Conservation (phyloP, 257 asterid species). For the Solanum chilense region DNA sequence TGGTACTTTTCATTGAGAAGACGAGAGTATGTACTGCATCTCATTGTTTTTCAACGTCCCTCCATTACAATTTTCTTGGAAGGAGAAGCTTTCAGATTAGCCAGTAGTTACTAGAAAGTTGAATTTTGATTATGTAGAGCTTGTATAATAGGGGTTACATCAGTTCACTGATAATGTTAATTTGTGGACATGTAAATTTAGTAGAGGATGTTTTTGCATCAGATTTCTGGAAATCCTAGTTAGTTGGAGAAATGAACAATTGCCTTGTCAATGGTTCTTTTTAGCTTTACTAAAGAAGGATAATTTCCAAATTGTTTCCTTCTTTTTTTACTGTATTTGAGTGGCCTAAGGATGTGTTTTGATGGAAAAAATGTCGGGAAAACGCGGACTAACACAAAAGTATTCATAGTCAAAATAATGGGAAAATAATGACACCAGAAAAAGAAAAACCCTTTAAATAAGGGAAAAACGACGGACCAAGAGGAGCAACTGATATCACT, state of each 20-base stretch:
- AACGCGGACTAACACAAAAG: not conserved
- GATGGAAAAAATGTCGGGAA: not conserved
- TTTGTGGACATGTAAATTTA: conserved; percentile 13
- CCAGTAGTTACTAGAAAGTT: conserved; percentile 8
- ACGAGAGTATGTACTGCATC: conserved; percentile 2
- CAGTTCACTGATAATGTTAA: not conserved
- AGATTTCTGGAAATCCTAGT: not conserved
- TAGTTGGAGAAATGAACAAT: not conserved
- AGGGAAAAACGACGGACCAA: not conserved
- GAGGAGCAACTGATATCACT: not conserved
- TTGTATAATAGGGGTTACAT: conserved; percentile 3
- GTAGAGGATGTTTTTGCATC: not conserved
- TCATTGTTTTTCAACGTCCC: not conserved
- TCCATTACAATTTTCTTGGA: not conserved
- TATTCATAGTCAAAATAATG: not conserved
- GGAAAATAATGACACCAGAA: not conserved
- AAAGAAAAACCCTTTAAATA: not conserved
- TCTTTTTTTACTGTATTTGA: not conserved
- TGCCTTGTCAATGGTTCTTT: not conserved
- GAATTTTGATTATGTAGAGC: conserved; percentile 10
- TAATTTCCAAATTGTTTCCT: not conserved
- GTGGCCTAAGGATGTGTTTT: not conserved
- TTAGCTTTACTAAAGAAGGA: not conserved
- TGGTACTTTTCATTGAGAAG: not conserved
- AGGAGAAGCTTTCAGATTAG: conserved; percentile 3